Base-by-base conservation (phyloP, 495 filamentous ascomycete genomes). In the Hypoxylon perforatum region DNA sequence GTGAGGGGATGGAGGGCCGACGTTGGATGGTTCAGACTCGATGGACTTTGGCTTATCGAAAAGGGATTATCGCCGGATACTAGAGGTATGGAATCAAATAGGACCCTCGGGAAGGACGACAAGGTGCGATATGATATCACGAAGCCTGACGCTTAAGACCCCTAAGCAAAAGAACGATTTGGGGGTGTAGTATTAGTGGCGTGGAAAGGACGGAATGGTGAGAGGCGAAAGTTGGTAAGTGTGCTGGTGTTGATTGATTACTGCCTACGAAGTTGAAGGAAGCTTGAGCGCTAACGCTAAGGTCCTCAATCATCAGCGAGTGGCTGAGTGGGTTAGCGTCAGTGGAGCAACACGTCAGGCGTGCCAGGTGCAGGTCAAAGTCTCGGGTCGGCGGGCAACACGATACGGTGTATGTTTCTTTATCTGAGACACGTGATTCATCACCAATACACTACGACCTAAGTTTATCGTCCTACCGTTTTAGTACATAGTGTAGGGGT, bases 31-130 rank as follows among this genome's bases (percentile, higher is more conserved):
- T 41, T 49, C 41, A 60, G 61, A 61, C 55, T 51, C 41, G 57
- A 69, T 44, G 51, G 54, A 57, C 57, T 62, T 35, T 69, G 60
- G 63, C 63, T 69, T 72, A 68, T 74, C 69, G 58, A 50, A 12
- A 57, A 42, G 46, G 55, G 36, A 54, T 67, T 57, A 61, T 65
- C 54, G 55, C 46, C 59, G 23, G 30, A n/a, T 45, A 33, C 51
- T 35, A 36, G 48, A n/a, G 18, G 53, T 17, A 19, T n/a, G 19
- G 18, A 50, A 56, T 39, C 56, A 45, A 57, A 7, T 18, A 63
- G 35, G 33, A 35, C 19, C 6, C 21, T 8, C 8, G 22, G 17
- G 18, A 17, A 48, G 39, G 28, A 42, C 12, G 30, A 33, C 14
- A 25, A 15, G 14, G 1, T 1, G 46, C 17, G 33, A 41, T 36